Evolutionary conservation across 106 monocot species (phyloP), one percentile per base, ranked within the genome.

Genomic region (Ottelia alismoides): DNA sequence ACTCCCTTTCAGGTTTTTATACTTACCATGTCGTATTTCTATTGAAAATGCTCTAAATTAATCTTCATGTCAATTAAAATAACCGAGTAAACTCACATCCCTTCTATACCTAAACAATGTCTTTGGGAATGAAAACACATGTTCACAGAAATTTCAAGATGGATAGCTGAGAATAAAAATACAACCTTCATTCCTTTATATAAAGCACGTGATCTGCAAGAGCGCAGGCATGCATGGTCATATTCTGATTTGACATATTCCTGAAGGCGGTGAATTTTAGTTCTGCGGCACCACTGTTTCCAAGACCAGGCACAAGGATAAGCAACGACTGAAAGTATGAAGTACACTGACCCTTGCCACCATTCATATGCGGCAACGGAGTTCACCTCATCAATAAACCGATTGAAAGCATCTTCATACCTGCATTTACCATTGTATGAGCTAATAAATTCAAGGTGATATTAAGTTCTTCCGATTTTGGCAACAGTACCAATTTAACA

Each of bases 141-240:
- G n/a, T n/a, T n/a, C n/a, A n/a, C n/a, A n/a, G n/a, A n/a, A n/a
- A n/a, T n/a, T n/a, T n/a, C n/a, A n/a, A n/a, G n/a, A n/a, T n/a
- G n/a, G n/a, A n/a, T n/a, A n/a, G n/a, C n/a, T n/a, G n/a, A n/a
- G n/a, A n/a, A n/a, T n/a, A n/a, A n/a, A n/a, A 30, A 28, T 14
- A 80, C 47, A 31, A 92, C 92, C 87, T 92, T 92, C 92, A 92
- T 87, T 40, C 92, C 92, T 77, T 92, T 83, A 65, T 92, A 92
- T 62, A 92, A 87, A 54, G 92, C 92, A 57, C 92, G 69, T 28
- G 92, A 92, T 68, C 92, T 87, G 67, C 92, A 92, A 26, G 87
- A 87, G 20, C 83, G 87, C 25, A 92, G 66, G 60, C 92, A 92
- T 54, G 83, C 72, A 54, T 92, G 92, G 31, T 92, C 92, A 77